Base-by-base conservation (phyloP, 2,329 filamentous ascomycete genomes). In the Epichloe hybrida region DNA sequence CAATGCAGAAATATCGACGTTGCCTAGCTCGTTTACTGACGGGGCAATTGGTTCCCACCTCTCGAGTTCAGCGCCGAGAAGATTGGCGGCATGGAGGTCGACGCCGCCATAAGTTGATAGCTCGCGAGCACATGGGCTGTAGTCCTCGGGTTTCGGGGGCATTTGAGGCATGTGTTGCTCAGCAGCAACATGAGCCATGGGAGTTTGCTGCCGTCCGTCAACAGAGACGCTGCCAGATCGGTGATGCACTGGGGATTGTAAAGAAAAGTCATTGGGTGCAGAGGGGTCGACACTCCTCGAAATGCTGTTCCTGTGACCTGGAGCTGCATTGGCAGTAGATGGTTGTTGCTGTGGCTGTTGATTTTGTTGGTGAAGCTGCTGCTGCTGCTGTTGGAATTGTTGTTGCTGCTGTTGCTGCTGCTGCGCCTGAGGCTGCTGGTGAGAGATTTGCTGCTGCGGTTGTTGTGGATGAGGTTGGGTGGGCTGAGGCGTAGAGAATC, bases 1-100 rank as follows among this genome's bases (percentile, higher is more conserved):
- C 40, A 98, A 74, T 20, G 91, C 89, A 57, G 90, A 84, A 31
- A 97, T 84, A 61, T 98, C 91, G 55, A 97, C 86, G 20, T 88
- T 77, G 8, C 91, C 93, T 49, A 97, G 75, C 59, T 97, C 90
- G 21, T 77, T 72, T 17, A 89, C 74, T 2, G 74, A 71, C 0
- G 93, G 91, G 38, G 89, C 75, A 51, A 86, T 84, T 0, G 90
- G 88, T 60, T 83, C 86, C 59, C 81, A 73, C 43, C 75, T 74
- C 47, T 81, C 72, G 38, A 95, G 74, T 45, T 87, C 80, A 36
- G 76, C 73, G 5, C 84, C 83, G 47, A 89, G 65, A 47, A 79
- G 77, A 50, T 73, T 74, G 21, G 87, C 71, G 5, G 82, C 77
- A 38, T 79, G 72, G 12, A 90, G 70, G 52, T 86, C 79, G 52